Evolutionary conservation across 768 basidiomycete species (phyloP).

Genomic region (Lactifluus hygrophoroides): DNA sequence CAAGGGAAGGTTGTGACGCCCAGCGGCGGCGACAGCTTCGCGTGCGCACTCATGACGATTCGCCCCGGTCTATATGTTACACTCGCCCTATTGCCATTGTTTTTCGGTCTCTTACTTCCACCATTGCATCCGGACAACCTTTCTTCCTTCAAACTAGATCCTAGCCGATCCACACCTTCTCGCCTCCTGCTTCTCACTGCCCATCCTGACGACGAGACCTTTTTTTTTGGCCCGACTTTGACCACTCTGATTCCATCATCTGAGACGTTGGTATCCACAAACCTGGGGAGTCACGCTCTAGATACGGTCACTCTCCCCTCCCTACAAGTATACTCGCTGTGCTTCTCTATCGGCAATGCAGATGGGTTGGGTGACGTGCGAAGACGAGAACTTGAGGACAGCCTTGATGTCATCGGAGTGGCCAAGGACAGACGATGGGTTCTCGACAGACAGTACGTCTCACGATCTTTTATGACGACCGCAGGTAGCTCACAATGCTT

Average conservation of each 20-base stretch:
- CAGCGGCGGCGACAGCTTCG: no score
- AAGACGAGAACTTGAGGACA: slow-evolving; percentile 47
- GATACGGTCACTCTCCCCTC: not conserved
- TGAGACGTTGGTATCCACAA: not conserved
- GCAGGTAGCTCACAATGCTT: slow-evolving; percentile 18
- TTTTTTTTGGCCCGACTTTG: slow-evolving; percentile 89
- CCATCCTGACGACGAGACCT: slow-evolving; percentile 90
- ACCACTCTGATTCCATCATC: slow-evolving; percentile 35
- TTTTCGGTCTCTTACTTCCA: slow-evolving; percentile 3
- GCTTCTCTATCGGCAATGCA: slow-evolving; percentile 72
- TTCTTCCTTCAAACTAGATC: not conserved
- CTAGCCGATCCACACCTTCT: not conserved
- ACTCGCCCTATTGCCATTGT: not conserved
- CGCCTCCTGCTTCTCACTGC: slow-evolving; percentile 69
- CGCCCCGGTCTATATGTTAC: not conserved
- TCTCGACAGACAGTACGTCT: slow-evolving; percentile 56
- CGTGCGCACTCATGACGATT: not conserved
- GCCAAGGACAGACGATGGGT: slow-evolving; percentile 43
- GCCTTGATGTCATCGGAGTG: slow-evolving; percentile 64
- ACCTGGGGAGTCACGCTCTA: not conserved
- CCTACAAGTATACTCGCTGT: slow-evolving; percentile 48
- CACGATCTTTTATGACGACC: not conserved
- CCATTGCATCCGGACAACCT: not conserved
- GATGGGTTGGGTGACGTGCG: slow-evolving; percentile 63
- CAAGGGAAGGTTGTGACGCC: not conserved